Conservation (phyloP, 2,329 filamentous ascomycete species). For the Ascochyta viciae-villosae region DNA sequence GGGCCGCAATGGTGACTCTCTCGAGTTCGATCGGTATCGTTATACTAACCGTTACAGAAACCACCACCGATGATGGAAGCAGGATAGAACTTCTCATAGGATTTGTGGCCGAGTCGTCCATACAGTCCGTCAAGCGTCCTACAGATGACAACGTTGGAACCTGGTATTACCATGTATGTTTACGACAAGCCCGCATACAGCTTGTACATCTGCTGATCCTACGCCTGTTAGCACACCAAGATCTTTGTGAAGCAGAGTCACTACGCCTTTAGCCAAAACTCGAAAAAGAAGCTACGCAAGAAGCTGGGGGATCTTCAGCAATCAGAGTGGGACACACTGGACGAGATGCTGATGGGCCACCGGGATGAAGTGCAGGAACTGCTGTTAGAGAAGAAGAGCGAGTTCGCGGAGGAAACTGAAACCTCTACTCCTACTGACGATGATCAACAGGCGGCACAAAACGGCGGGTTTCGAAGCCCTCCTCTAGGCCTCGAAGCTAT, state of each 20-base stretch:
- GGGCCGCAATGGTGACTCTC: conserved; percentile 70
- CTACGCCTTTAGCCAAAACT: conserved; percentile 73
- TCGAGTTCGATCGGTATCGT: background rate
- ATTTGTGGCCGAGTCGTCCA: conserved; percentile 76
- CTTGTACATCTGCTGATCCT: background rate
- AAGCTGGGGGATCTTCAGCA: conserved; percentile 63
- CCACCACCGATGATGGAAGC: conserved; percentile 9
- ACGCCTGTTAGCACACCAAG: conserved; percentile 64
- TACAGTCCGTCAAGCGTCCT: conserved; percentile 73
- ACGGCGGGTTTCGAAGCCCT: conserved; percentile 33
- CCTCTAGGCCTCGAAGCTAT: conserved; percentile 7
- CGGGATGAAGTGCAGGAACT: conserved; percentile 57
- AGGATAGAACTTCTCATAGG: conserved; percentile 75
- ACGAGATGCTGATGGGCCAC: conserved; percentile 65
- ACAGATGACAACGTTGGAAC: conserved; percentile 75
- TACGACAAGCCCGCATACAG: background rate
- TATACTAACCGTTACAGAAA: conserved; percentile 8
- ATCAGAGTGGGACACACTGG: conserved; percentile 56
- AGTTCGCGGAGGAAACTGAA: conserved; percentile 43
- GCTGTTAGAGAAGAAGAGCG: conserved; percentile 53
- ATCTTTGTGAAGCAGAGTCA: conserved; percentile 81
- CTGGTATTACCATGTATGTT: conserved; percentile 77
- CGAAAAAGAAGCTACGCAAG: conserved; percentile 62
- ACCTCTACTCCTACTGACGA: conserved; percentile 32
- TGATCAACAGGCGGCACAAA: conserved; percentile 15